Evolutionary conservation across 441 rosid species (phyloP), one percentile per base, ranked within the genome.

Genomic region (Populus hybrid): DNA sequence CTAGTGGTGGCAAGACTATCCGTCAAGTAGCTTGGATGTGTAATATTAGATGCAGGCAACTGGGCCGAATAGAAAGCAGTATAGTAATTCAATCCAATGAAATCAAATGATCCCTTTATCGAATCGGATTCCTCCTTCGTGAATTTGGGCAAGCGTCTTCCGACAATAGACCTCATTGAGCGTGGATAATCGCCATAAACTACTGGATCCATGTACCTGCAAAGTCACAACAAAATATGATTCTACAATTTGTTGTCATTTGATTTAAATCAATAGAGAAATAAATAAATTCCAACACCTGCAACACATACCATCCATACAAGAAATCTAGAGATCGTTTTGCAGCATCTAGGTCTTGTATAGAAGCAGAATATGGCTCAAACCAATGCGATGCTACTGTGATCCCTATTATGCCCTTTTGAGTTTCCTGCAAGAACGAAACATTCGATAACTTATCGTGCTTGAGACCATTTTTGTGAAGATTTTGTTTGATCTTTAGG

Each of bases 291-390:
- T 6, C 10, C 20, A 0, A 9, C 18, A 28, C 3, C n/a, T 24
- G 36, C 64, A 2, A n/a, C 23, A 77, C 81, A 72, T 61, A 88
- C 93, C 93, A 89, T 64, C 91, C 90, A 31, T 85, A 72, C 78
- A 31, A 76, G 77, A 71, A 87, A 84, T 88, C 90, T 1, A 87
- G 81, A 20, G 88, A 83, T 40, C 91, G 75, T 45, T 42, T 75
- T 0, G 84, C 85, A 18, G 91, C 87, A n/a, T 83, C 71, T 2
- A 53, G 61, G 42, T 89, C 78, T 0, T 28, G 38, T 14, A 8
- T 16, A 14, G 20, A 28, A 16, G 6, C 11, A 29, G 23, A 68
- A 20, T 29, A 68, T 11, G 71, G 71, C 35, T 16, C 71, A 16
- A 29, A 28, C 71, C 71, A 68, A 14, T 29, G n/a, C 16, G 71